These are phyloP conservation scores for Fusarium nanum DNA, from an alignment of 2,329 filamentous ascomycete species.

Conservation along the genomic window DNA sequence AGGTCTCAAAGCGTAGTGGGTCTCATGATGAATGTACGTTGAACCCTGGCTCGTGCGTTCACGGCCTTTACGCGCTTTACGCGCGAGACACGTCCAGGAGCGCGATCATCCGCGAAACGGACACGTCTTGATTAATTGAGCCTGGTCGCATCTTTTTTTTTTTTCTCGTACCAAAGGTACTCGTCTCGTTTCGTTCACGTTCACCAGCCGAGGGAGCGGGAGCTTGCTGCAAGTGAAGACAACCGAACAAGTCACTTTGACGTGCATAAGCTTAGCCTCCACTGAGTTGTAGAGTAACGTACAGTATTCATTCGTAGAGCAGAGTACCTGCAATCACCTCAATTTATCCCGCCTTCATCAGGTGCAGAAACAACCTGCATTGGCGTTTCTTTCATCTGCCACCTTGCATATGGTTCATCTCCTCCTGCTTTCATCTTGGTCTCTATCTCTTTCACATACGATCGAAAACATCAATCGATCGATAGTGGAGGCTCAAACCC, in stretches of 20 bases:
- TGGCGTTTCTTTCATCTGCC: background rate
- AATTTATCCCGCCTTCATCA: constrained; percentile 23
- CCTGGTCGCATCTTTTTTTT: constrained; percentile 36
- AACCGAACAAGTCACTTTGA: constrained; percentile 40
- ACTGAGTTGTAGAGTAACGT: background rate
- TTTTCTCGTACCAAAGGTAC: background rate
- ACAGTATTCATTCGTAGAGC: background rate
- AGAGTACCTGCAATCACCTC: constrained; percentile 8
- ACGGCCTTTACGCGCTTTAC: constrained; percentile 41
- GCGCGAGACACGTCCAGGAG: constrained; percentile 46
- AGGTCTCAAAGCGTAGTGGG: constrained; percentile 9
- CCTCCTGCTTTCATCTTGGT: constrained; percentile 7
- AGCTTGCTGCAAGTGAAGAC: constrained; percentile 39
- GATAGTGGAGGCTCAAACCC: background rate
- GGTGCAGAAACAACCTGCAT: constrained; percentile 10
- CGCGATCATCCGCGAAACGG: constrained; percentile 58
- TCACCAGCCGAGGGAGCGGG: constrained; percentile 23
- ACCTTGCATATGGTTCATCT: background rate
- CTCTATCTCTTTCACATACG: background rate
- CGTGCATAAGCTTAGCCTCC: constrained; percentile 32
- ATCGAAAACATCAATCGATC: constrained; percentile 15
- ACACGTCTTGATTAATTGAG: constrained; percentile 57
- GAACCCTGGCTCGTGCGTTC: constrained; percentile 36
- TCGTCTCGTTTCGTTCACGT: constrained; percentile 11
- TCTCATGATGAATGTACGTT: constrained; percentile 2